Base-by-base conservation (phyloP, 371 early-diverging fungal species). In the Apophysomyces ossiformis region DNA sequence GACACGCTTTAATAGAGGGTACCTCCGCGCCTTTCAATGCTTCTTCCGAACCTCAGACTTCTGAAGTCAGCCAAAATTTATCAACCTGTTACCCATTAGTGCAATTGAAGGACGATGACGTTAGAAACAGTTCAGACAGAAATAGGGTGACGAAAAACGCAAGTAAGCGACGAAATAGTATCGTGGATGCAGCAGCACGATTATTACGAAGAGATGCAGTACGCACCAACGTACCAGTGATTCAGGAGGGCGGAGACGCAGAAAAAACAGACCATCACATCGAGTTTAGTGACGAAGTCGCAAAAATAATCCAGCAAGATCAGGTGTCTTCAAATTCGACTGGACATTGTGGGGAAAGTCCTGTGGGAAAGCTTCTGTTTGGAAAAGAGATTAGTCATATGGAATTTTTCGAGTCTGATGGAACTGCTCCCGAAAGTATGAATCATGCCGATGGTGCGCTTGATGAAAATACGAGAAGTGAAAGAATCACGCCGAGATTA, bases 391-490 rank as follows among this genome's bases (percentile, higher is more conserved):
- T 63, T 38, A 68, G 44, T n/a, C 63, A 69, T 50, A 69, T 71
- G 58, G 69, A 64, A 11, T 73, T 69, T 45, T 69, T 69, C 41
- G 73, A 73, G 5, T 59, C 69, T 11, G 71, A 71, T 15, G 32
- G 61, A 16, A 18, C 47, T 13, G 58, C 37, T 56, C 7, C 11
- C 32, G 39, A 66, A 16, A 37, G 12, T 15, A 58, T 38, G 2
- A 64, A 60, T 15, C 37, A 41, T 57, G 56, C 39, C 7, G 36
- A 2, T n/a, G 54, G 21, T 5, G 16, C 21, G 9, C 9, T 26
- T 9, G 2, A 16, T 26, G 16, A 32, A 7, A 71, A 79, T 65
- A 68, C 68, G 37, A 75, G 68, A 50, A 77, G 78, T 59, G 73
- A 71, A 39, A 63, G 63, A 58, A 59, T 65, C 18, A 61, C 60